These are phyloP conservation scores for Yamadazyma sp. DNA, from an alignment of 1,139 yeast species.

Conservation along the genomic window DNA sequence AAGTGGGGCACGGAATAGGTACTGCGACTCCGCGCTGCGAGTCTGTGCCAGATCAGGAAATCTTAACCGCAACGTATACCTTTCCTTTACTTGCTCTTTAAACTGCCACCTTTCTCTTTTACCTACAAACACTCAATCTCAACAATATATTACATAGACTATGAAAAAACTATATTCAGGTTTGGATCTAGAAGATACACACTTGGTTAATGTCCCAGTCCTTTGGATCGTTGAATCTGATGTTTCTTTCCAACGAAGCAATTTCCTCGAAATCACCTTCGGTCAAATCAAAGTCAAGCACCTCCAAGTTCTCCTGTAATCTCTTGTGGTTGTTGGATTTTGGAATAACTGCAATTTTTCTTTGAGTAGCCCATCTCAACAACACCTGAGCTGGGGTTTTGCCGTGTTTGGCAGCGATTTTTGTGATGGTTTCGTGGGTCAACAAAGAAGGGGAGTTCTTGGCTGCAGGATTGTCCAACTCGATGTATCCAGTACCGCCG, in stretches of 20 bases:
- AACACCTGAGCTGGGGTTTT: conserved; percentile 64
- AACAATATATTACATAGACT: conserved; percentile 4
- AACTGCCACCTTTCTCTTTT: too few relatives aligned
- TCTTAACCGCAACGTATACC: too few relatives aligned
- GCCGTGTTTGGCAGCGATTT: conserved; percentile 54
- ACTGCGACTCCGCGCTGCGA: too few relatives aligned
- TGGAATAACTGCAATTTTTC: conserved; percentile 72
- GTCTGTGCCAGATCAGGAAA: too few relatives aligned
- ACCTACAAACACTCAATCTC: neutral
- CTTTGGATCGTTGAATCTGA: conserved; percentile 81
- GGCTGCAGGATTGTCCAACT: conserved; percentile 55
- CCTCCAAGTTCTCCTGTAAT: conserved; percentile 54
- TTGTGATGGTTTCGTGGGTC: conserved; percentile 48
- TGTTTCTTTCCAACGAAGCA: conserved; percentile 56
- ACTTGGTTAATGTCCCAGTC: conserved; percentile 18
- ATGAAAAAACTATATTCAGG: neutral
- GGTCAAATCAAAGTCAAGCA: conserved; percentile 54
- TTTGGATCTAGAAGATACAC: conserved; percentile 14
- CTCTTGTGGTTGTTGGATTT: conserved; percentile 67
- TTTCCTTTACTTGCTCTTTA: too few relatives aligned
- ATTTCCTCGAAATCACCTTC: conserved; percentile 55
- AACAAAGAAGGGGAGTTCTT: conserved; percentile 53
- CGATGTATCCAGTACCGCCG: conserved; percentile 73
- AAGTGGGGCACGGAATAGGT: neutral
- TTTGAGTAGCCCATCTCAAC: conserved; percentile 80